Evolutionary conservation across 495 filamentous ascomycete genomes (phyloP).

Genomic region (Penicillium waksmanii): DNA sequence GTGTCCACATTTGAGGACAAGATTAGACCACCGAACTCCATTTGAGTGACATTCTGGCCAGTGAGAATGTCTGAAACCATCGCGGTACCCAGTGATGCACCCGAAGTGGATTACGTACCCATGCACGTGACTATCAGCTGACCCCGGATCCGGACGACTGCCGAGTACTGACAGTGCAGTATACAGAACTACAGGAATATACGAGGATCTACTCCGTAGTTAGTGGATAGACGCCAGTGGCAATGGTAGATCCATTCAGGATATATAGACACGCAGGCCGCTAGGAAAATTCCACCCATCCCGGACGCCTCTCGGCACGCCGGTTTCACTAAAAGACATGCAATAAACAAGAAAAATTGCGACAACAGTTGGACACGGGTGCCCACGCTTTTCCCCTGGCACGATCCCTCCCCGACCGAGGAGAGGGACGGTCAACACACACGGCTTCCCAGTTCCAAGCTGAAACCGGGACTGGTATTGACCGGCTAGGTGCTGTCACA

Average conservation of each 20-base stretch:
- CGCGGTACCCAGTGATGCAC: constrained; percentile 9
- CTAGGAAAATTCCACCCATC: constrained; percentile 16
- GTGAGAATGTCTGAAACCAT: constrained; percentile 1
- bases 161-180: background rate
- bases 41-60: constrained; percentile 1
- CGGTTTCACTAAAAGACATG: constrained; percentile 23
- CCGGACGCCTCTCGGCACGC: constrained; percentile 25
- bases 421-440: background rate
- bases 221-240: background rate
- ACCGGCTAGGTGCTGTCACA: constrained; percentile 13
- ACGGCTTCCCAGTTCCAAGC: background rate
- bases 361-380: constrained; percentile 12
- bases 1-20: background rate
- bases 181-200: background rate
- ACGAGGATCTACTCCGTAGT: too few relatives aligned
- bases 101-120: background rate
- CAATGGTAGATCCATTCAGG: constrained; percentile 5
- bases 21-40: constrained; percentile 1
- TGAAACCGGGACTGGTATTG: background rate
- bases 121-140: constrained; percentile 19
- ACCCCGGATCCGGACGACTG: constrained; percentile 16
- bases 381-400: constrained; percentile 14
- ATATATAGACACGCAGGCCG: constrained; percentile 27
- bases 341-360: constrained; percentile 19
- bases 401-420: constrained; percentile 7